Conservation (phyloP, 345 rosid genomes). For the Camelina laxa region DNA sequence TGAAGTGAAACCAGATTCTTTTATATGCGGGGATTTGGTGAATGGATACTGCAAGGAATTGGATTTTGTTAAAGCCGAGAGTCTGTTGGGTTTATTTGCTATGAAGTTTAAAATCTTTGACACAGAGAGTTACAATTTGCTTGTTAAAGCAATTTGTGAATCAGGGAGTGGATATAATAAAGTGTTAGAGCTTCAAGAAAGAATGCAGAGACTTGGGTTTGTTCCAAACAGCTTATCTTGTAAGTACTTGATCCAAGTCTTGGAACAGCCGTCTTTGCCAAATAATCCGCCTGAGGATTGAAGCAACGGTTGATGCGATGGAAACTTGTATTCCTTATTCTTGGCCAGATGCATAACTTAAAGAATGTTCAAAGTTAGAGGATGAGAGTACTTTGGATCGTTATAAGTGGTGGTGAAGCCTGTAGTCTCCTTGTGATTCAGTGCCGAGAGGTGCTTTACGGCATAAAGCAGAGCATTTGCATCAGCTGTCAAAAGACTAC, state of each 20-base stretch:
- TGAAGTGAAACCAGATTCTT: conserved; percentile 57
- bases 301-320: background rate
- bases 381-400: background rate
- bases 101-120: conserved; percentile 60
- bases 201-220: conserved; percentile 70
- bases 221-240: conserved; percentile 59
- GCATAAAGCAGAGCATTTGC: background rate
- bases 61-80: conserved; percentile 66
- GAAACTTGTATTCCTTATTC: background rate
- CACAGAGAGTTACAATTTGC: conserved; percentile 60
- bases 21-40: conserved; percentile 61
- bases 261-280: conserved; percentile 19
- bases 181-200: conserved; percentile 66
- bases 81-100: conserved; percentile 57
- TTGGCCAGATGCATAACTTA: background rate
- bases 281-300: background rate
- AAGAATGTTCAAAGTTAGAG: background rate
- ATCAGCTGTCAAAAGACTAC: background rate
- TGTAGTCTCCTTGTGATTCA: background rate
- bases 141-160: conserved; percentile 51
- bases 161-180: conserved; percentile 50
- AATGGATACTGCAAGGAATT: conserved; percentile 58
- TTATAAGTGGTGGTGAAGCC: background rate
- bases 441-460: background rate
- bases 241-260: conserved; percentile 60